Evolutionary conservation across 2,329 filamentous ascomycete genomes (phyloP).

Genomic region (Cadophora malorum): DNA sequence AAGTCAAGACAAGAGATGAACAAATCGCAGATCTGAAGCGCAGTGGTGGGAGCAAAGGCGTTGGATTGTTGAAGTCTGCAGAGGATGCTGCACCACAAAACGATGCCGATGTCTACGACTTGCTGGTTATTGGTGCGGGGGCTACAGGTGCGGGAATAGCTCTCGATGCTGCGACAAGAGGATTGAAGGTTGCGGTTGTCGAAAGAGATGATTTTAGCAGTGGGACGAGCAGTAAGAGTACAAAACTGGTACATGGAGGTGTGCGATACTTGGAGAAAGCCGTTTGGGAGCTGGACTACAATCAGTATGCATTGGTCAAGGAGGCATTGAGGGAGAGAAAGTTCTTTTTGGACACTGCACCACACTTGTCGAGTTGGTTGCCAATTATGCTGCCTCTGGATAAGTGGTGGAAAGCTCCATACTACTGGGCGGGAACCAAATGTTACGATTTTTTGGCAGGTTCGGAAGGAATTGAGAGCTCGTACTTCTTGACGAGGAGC

Average conservation of each 20-base stretch:
- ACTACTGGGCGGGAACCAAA: slow-evolving; percentile 81
- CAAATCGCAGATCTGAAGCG: slow-evolving; percentile 58
- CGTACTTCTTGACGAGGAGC: slow-evolving; percentile 85
- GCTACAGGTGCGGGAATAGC: slow-evolving; percentile 76
- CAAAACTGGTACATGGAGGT: slow-evolving; percentile 79
- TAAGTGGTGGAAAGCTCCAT: slow-evolving; percentile 79
- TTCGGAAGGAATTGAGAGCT: slow-evolving; percentile 85
- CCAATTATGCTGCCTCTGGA: slow-evolving; percentile 79
- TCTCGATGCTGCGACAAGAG: slow-evolving; percentile 73
- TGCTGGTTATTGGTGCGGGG: slow-evolving; percentile 73
- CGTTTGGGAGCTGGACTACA: slow-evolving; percentile 77
- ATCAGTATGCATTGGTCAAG: slow-evolving; percentile 72
- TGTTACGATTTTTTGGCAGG: slow-evolving; percentile 86
- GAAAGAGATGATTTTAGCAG: slow-evolving; percentile 77
- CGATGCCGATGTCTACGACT: slow-evolving; percentile 62
- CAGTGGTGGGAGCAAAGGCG: slow-evolving; percentile 54
- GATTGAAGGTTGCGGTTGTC: slow-evolving; percentile 73
- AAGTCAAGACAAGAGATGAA: slow-evolving; percentile 55
- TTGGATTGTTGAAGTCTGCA: slow-evolving; percentile 58
- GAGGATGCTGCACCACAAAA: slow-evolving; percentile 43
- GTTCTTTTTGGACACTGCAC: slow-evolving; percentile 77
- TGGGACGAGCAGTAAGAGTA: slow-evolving; percentile 77
- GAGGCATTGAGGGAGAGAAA: slow-evolving; percentile 77
- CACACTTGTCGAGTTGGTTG: slow-evolving; percentile 75
- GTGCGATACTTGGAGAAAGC: slow-evolving; percentile 79